Base-by-base conservation (phyloP, 116 monocot genomes). In the Posidonia oceanica region DNA sequence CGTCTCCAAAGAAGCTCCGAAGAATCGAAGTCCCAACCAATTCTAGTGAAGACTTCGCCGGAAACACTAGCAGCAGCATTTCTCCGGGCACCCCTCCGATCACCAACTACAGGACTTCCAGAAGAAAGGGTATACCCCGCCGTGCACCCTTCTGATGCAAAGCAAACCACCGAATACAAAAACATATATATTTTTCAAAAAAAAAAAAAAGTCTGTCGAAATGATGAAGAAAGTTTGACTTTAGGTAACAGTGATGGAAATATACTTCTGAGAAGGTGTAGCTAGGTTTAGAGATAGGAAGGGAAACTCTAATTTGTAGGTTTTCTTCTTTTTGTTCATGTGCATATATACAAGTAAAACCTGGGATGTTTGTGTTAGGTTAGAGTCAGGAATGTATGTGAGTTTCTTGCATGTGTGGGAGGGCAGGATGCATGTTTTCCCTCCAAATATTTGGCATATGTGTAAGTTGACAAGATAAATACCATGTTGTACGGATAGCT, bases 1-100 rank as follows among this genome's bases (percentile, higher is more conserved):
- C 75, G 11, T 83, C 81, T 14, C 90, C 87, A 4, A 77, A 72
- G 54, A 90, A 90, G 72, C 62, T 79, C 14, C 81, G 68, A 68
- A 80, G 77, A 54, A 62, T 76, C 69, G 40, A 68, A 54, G 29
- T 40, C 41, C 66, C n/a, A n/a, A 51, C 52, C 39, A 57, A 39
- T 15, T 38, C 70, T 56, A 23, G 6, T 11, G 13, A 59, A 29
- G 59, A 57, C 55, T 17, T 14, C 57, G 53, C 48, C 15, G 58
- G 64, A 20, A 52, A 58, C 37, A 54, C 36, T 20, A 40, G 15
- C 59, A 52, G 69, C 56, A 63, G 78, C 63, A 78, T 78, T 44
- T 78, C 73, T 56, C 80, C 75, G 29, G 71, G 58, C 21, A 75
- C 75, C 5, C 72, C 75, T 61, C 76, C 76, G 41, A 69, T 73